Percentiles rank a stretch among this genome's conserved stretches.
Evolutionary conservation across 177 flowering plant species (phyloP).

Genomic region (Vitis hybrid): DNA sequence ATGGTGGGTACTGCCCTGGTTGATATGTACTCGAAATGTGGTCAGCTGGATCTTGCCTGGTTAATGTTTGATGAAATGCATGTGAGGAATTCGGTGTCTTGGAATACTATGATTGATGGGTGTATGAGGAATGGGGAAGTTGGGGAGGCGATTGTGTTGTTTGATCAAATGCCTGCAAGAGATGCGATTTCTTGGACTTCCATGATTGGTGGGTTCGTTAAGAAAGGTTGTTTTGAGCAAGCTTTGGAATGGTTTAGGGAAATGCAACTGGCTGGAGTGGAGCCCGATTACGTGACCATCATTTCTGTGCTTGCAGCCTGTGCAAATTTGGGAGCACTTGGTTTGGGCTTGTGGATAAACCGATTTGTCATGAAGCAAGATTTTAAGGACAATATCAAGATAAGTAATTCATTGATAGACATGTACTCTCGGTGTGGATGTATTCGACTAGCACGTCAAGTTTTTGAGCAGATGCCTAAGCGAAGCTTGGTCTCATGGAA

Average conservation of each 20-base stretch:
- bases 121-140: conserved; percentile 46
- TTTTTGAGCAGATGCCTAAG: conserved; percentile 37
- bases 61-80: conserved; percentile 39
- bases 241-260: conserved; percentile 46
- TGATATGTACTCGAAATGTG: conserved; percentile 48
- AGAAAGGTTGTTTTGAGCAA: conserved; percentile 37
- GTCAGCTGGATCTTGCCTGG: conserved; percentile 30
- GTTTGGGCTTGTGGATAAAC: conserved; percentile 51
- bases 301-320: conserved; percentile 46
- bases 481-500: conserved; percentile 58
- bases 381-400: conserved; percentile 30
- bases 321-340: conserved; percentile 48
- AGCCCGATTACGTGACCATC: conserved; percentile 57
- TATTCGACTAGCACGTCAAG: conserved; percentile 44
- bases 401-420: conserved; percentile 53
- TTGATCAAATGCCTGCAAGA: conserved; percentile 54
- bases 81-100: conserved; percentile 39
- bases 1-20: conserved; percentile 50
- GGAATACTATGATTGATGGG: conserved; percentile 68
- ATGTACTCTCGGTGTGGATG: conserved; percentile 64
- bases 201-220: conserved; percentile 54
- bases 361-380: conserved; percentile 23
- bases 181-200: conserved; percentile 57
- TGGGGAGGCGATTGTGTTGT: conserved; percentile 35
- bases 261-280: conserved; percentile 43